These are phyloP conservation scores for Leccinum arenicola DNA, from an alignment of 768 basidiomycete genomes.

Conservation along the genomic window DNA sequence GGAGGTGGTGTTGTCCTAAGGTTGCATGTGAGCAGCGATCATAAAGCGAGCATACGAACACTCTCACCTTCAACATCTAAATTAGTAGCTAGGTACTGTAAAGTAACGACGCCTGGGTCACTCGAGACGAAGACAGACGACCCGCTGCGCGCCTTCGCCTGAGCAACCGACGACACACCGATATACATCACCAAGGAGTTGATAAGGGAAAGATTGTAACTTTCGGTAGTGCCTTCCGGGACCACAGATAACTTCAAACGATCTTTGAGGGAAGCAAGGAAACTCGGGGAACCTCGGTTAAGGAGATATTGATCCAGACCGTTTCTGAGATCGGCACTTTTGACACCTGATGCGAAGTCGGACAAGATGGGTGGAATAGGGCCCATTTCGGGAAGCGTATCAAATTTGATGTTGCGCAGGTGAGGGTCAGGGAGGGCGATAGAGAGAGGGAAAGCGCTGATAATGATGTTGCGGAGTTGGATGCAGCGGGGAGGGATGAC, in stretches of 20 bases:
- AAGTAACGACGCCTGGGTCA: conserved; percentile 80
- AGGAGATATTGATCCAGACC: conserved; percentile 86
- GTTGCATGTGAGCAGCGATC: conserved; percentile 1
- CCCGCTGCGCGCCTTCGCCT: conserved; percentile 83
- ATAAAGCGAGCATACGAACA: not conserved
- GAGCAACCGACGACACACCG: conserved; percentile 88
- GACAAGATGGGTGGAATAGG: conserved; percentile 88
- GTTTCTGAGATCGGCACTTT: conserved; percentile 72
- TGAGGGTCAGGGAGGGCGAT: conserved; percentile 84
- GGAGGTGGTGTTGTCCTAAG: conserved; percentile 89
- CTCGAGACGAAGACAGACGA: conserved; percentile 75
- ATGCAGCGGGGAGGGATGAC: conserved; percentile 90
- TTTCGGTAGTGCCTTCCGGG: conserved; percentile 48
- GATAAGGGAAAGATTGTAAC: conserved; percentile 85
- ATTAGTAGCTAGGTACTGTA: conserved; percentile 79
- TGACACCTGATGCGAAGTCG: conserved; percentile 84
- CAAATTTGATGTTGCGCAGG: conserved; percentile 69
- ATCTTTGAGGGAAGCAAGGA: conserved; percentile 76
- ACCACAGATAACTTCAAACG: conserved; percentile 54
- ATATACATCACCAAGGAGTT: conserved; percentile 96
- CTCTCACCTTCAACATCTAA: conserved; percentile 87
- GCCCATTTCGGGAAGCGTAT: conserved; percentile 84
- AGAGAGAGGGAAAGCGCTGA: conserved; percentile 88
- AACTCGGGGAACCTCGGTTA: conserved; percentile 67
- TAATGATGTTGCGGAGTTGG: conserved; percentile 94